Base-by-base conservation (phyloP, 164 flowering plant genomes). In the Liquidambar formosana region DNA sequence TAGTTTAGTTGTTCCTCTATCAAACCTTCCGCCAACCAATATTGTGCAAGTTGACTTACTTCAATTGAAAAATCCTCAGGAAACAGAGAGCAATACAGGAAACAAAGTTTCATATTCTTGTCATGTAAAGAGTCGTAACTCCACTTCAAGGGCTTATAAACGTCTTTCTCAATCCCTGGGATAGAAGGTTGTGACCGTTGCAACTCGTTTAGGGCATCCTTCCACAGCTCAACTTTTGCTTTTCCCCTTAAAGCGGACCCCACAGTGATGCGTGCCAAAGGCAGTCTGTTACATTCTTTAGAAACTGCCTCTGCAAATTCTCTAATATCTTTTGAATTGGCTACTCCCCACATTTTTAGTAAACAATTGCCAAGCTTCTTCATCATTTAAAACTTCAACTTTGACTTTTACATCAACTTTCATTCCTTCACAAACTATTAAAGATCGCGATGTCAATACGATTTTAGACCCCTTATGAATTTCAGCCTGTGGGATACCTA, bases 21-120 rank as follows among this genome's bases (percentile, higher is more conserved):
- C 8, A 65, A 49, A 18, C 74, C 74, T 11, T 71, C 69, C 1
- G 47, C 65, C 8, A 59, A 4, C 65, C 64, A 65, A 12, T 11
- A 59, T 21, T 22, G 18, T 28, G 33, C 38, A 0, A 65, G 69
- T 16, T 59, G 53, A 2, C 41, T 25, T 19, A 41, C 38, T 1
- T 58, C 28, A 54, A 65, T 54, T 0, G 28, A 43, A 8, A 41
- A 66, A 38, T 33, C 71, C 63, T 54, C 14, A 16, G 65, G 61
- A 25, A 12, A 59, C 21, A 65, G 28, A 28, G 25, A 49, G n/a
- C 58, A 49, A 33, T 25, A 65, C 45, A 65, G 18, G 18, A 65
- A 65, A 19, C 68, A 65, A 8, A 25, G 21, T 19, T 64, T 49
- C 15, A 51, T n/a, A 52, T 48, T 16, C 58, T 51, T n/a, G 27